Evolutionary conservation across 345 rosid species (phyloP).

Genomic region (Xanthoceras sorbifolium): DNA sequence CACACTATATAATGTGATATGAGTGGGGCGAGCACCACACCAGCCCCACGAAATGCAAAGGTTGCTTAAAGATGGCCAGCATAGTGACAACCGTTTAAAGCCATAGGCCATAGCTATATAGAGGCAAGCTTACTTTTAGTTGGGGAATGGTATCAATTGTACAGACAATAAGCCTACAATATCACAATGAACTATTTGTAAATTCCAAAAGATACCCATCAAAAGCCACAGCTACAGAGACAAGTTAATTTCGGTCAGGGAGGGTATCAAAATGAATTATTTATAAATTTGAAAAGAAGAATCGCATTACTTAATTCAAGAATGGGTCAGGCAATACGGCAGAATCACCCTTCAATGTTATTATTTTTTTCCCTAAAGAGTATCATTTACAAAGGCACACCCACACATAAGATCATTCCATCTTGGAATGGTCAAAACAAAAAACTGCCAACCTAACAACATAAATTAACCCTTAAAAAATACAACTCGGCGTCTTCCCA

Average conservation of each 20-base stretch:
- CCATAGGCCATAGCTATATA: background rate
- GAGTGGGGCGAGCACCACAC: background rate
- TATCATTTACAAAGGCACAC: conserved; percentile 34
- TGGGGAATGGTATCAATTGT: background rate
- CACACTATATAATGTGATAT: background rate
- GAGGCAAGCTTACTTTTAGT: background rate
- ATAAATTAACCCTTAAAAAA: background rate
- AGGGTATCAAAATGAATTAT: background rate
- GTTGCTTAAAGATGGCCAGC: too few relatives aligned
- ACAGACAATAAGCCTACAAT: background rate
- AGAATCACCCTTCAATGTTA: conserved; percentile 12
- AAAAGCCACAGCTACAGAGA: background rate
- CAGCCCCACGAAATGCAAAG: background rate
- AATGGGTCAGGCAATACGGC: background rate
- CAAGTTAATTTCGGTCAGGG: background rate
- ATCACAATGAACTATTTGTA: background rate
- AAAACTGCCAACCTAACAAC: conserved; percentile 23
- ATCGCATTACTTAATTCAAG: background rate
- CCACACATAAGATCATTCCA: conserved; percentile 2
- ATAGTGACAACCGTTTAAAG: too few relatives aligned
- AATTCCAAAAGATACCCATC: background rate
- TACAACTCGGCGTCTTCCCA: conserved; percentile 15
- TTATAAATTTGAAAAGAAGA: background rate
- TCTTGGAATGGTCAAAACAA: conserved; percentile 10
- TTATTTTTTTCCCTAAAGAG: conserved; percentile 6